A percentile compares a stretch with the other conserved stretches of the same genome.
Conservation (phyloP, 208 protist genomes). For the Borovskyia barvae region DNA sequence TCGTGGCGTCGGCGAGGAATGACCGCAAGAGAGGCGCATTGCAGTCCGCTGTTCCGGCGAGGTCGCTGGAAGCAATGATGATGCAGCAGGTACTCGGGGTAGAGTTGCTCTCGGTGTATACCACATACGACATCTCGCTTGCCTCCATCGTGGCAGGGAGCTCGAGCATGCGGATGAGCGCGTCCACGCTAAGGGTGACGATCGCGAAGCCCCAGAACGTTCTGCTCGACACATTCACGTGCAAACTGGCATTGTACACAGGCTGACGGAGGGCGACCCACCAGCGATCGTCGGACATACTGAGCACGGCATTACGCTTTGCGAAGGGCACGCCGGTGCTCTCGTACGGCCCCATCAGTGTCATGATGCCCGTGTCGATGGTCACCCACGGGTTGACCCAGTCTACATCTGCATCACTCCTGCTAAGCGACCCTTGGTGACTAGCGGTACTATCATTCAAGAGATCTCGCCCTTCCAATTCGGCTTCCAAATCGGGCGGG, state of each 20-base stretch:
- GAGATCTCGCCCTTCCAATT: constrained; percentile 26
- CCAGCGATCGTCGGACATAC: constrained; percentile 11
- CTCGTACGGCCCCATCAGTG: constrained; percentile 33
- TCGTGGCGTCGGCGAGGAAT: constrained; percentile 17
- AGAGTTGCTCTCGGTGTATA: constrained; percentile 5
- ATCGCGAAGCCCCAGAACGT: constrained; percentile 81
- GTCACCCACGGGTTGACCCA: constrained; percentile 6
- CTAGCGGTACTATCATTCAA: not conserved
- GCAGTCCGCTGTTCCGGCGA: constrained; percentile 3
- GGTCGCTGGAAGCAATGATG: constrained; percentile 9
- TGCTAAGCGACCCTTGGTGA: not conserved
- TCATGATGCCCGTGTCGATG: constrained; percentile 20
- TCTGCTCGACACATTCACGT: not conserved
- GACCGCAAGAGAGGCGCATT: not conserved
- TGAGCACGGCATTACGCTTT: not conserved
- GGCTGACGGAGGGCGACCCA: constrained; percentile 47
- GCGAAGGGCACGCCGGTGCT: not conserved
- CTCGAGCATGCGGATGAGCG: constrained; percentile 19
- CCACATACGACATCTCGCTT: constrained; percentile 14
- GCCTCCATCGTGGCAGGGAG: constrained; percentile 10
- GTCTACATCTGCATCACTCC: not conserved
- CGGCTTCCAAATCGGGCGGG: constrained; percentile 7
- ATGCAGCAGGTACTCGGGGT: not conserved
- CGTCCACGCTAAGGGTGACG: constrained; percentile 31
- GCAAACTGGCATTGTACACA: constrained; percentile 41